phyloP scores from a whole-genome alignment of 2,329 filamentous ascomycete species.

The Pseudocercospora ulei region DNA sequence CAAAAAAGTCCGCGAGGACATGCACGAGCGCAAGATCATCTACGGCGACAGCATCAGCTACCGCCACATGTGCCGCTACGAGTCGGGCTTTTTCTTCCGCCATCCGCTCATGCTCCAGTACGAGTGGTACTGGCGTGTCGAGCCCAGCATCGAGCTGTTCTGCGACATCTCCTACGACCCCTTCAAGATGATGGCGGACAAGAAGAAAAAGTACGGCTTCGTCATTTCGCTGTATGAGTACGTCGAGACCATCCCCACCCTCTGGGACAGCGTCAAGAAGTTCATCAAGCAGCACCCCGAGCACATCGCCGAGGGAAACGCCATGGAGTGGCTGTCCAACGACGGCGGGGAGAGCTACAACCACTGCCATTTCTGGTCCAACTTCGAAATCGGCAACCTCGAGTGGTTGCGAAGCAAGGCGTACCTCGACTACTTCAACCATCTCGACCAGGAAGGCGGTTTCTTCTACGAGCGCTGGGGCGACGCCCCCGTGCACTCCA shows the following conservation, averaged over 20 bases:
- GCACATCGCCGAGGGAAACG: conserved; percentile 74
- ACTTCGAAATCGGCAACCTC: conserved; percentile 92
- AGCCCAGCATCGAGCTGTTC: conserved; percentile 91
- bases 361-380: conserved; percentile 98
- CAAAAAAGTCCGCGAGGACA: conserved; percentile 80
- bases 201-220: conserved; percentile 98
- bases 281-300: conserved; percentile 87
- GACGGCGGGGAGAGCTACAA: conserved; percentile 90
- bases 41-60: conserved; percentile 96
- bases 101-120: conserved; percentile 89
- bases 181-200: conserved; percentile 91
- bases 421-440: conserved; percentile 84
- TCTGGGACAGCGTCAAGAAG: conserved; percentile 91
- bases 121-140: conserved; percentile 99
- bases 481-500: conserved; percentile 96
- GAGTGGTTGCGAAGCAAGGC: conserved; percentile 84
- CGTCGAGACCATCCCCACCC: conserved; percentile 84
- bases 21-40: conserved; percentile 90
- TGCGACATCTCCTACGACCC: conserved; percentile 94
- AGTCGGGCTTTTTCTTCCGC: conserved; percentile 98
- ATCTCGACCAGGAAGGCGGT: conserved; percentile 78
- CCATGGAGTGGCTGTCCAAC: conserved; percentile 82
- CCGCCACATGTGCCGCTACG: conserved; percentile 98
- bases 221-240: conserved; percentile 94
- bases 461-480: conserved; percentile 99